A percentile compares a stretch with the other conserved stretches of the same genome.
Conservation (phyloP, 331 rosid genomes). For the Rhamnella rubrinervis region DNA sequence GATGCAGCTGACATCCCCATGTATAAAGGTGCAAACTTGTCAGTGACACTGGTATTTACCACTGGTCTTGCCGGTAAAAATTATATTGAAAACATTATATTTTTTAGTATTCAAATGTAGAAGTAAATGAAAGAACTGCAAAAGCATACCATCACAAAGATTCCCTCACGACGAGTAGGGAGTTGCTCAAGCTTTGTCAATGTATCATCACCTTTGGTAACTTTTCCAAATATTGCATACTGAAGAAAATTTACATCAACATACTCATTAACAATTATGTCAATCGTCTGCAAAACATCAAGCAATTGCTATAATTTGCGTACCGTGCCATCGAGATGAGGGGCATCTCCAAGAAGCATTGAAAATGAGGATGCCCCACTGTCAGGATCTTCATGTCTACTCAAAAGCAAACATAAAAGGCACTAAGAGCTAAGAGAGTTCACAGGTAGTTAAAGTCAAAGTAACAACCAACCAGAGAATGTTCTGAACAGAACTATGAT, state of each 20-base stretch:
- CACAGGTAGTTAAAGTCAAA: not conserved
- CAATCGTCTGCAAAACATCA: not conserved
- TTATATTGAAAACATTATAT: not conserved
- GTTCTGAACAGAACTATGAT: no score
- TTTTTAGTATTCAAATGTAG: not conserved
- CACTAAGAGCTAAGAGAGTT: not conserved
- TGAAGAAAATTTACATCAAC: slow-evolving; percentile 37
- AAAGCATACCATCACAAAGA: slow-evolving; percentile 79
- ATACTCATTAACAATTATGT: slow-evolving; percentile 21
- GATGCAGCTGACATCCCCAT: not conserved
- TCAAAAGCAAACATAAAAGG: not conserved
- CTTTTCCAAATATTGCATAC: slow-evolving; percentile 95
- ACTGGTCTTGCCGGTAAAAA: no score
- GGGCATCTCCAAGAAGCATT: slow-evolving; percentile 82
- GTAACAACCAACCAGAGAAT: not conserved
- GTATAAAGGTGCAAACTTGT: not conserved
- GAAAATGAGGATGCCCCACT: slow-evolving; percentile 91
- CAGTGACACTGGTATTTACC: not conserved
- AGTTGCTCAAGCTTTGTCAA: slow-evolving; percentile 78
- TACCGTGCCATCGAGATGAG: slow-evolving; percentile 91
- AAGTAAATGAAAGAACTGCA: slow-evolving; percentile 4
- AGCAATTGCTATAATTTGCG: slow-evolving; percentile 15
- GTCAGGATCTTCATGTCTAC: slow-evolving; percentile 73
- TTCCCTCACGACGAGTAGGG: slow-evolving; percentile 86
- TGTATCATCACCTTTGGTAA: slow-evolving; percentile 86